Base-by-base conservation (phyloP, 352 stramenopile species). In the Globisporangium polare region DNA sequence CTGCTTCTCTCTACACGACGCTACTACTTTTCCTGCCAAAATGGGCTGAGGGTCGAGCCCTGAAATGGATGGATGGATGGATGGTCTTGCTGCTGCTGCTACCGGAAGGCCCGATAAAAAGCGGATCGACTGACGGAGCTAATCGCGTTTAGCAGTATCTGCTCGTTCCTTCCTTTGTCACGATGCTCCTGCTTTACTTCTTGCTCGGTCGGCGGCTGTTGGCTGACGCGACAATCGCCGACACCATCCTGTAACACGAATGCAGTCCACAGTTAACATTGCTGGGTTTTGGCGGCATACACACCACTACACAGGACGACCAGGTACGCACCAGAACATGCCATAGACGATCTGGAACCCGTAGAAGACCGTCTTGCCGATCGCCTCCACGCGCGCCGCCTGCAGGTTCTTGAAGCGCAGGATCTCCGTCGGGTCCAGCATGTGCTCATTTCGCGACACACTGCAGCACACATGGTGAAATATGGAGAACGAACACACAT, bases 321-420 rank as follows among this genome's bases (percentile, higher is more conserved):
- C n/a, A n/a, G n/a, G 7, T 47, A 56, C 75, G 69, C 58, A 94
- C 85, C 86, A 95, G 67, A 89, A 95, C 86, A 95, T 95, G 78
- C 80, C 86, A 69, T 95, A 95, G 61, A 95, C 77, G 62, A 95
- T 95, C 68, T 92, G 86, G 41, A 95, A 72, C 13, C 86, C 86
- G 58, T 92, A 95, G 49, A 95, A 95, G 12, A 95, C 77, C 15
- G 83, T 95, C 68, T 88, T 93, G 31, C 75, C 75, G 63, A 95
- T 95, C 20, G 86, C 82, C 67, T 93, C 83, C 43, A 86, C 72
- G 53, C 86, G 83, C 35, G 86, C 82, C 26, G 80, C 75, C 37
- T 90, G 83, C 29, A 95, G 68, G 60, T 92, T 92, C 62, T 93
- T 95, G 70, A 89, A 95, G 47, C 86, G 86, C 56, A 95, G 62